phyloP scores from a whole-genome alignment of 352 stramenopile species.

The Pythium aristosporum region DNA sequence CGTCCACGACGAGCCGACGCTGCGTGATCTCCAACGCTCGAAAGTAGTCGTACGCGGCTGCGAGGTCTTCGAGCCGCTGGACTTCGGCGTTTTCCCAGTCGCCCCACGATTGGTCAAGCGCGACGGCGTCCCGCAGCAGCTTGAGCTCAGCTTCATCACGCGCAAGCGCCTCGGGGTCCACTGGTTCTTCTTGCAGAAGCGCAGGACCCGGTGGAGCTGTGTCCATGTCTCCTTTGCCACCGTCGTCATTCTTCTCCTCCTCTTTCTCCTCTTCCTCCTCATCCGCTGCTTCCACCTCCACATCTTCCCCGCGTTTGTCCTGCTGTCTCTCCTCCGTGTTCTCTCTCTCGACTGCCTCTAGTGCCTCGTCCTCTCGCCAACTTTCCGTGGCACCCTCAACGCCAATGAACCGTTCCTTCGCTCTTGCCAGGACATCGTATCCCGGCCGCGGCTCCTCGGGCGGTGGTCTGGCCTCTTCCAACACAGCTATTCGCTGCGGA shows the following conservation, averaged over 20 bases:
- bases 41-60: conserved; percentile 27
- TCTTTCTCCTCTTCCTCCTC: conserved; percentile 16
- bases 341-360: conserved; percentile 13
- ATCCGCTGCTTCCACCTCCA: conserved; percentile 10
- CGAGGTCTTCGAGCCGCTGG: conserved; percentile 40
- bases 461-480: conserved; percentile 30
- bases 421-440: conserved; percentile 38
- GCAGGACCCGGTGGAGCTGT: not conserved
- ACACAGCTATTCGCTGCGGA: conserved; percentile 26
- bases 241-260: conserved; percentile 9
- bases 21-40: conserved; percentile 26
- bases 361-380: not conserved
- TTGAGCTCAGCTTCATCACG: conserved; percentile 52
- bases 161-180: conserved; percentile 16
- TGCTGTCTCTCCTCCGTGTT: not conserved
- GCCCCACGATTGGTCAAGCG: conserved; percentile 43
- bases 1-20: conserved; percentile 43
- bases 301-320: not conserved
- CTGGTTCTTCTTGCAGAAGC: not conserved
- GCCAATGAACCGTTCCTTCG: conserved; percentile 35
- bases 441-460: conserved; percentile 36
- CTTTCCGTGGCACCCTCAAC: conserved; percentile 15
- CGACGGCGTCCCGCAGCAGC: conserved; percentile 40
- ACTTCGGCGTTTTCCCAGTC: conserved; percentile 50
- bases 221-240: not conserved